Base-by-base conservation (phyloP, 192 early-diverging fungal genomes). In the Coemansia sp. region DNA sequence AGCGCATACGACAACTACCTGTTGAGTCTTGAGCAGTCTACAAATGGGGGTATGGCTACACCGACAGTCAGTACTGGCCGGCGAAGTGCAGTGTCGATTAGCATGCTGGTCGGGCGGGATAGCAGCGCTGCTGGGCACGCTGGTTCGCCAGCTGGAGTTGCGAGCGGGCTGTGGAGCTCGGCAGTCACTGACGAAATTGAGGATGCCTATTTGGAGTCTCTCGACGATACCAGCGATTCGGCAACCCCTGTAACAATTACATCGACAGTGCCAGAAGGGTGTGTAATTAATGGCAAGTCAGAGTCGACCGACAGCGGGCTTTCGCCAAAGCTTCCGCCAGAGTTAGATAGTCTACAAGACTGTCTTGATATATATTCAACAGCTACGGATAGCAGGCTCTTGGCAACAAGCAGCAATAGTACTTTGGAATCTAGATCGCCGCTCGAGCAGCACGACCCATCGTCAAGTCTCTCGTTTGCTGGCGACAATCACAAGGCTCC, bases 201-300 rank as follows among this genome's bases (percentile, higher is more conserved):
- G 54, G 92, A 96, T 52, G 89, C 88, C 4, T 95, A 93, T 63
- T 90, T 95, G 38, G 76, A 79, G 61, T 71, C 84, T 8, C 79
- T 81, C 1, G 85, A 88, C n/a, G 88, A 88, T 43, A 39, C 27
- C 38, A 38, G 57, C 43, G 59, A 51, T 47, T 26, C 62, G 29
- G 26, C 50, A 14, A 23, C 52, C 18, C 58, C 50, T 19, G 20
- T 9, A 8, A 26, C 19, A 7, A 37, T 48, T 22, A 26, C 23
- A 22, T 14, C 48, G 20, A 38, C 39, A 4, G 16, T 61, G 49
- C 16, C 52, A 19, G 60, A 61, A 7, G 24, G 3, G 16, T 35
- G 26, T n/a, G 54, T 27, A n/a, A 12, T 37, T 32, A 39, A 26
- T 19, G 18, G 62, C 26, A 41, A 3, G 13, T 52, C 22, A 22